Base-by-base conservation (phyloP, 2,329 filamentous ascomycete species). In the Raffaelea ambrosiae region DNA sequence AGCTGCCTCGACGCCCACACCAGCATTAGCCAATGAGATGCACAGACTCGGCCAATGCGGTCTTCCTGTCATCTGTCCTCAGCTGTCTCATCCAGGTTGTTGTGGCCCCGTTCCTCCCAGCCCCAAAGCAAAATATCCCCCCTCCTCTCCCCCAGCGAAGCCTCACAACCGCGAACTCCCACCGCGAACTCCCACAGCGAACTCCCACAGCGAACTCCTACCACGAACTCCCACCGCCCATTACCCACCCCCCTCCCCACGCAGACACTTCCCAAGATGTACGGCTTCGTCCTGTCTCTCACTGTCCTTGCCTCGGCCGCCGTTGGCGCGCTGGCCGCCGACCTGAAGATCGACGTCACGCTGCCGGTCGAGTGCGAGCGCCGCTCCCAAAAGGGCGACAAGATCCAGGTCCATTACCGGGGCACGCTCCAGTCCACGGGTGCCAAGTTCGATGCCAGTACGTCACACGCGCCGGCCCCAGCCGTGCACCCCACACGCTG, bases 381-480 rank as follows among this genome's bases (percentile, higher is more conserved):
- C 66, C 90, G 87, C 71, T 86, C 80, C 16, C 60, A 77, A 60
- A 79, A 76, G 53, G 88, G 88, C 56, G 90, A 96, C 70, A 81
- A 73, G 54, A 81, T 96, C 61, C 73, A 82, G 48, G 88, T 96
- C 60, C 89, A 96, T 72, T 96, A 97, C 74, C 78, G 78, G 48
- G 91, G 91, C 58, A 93, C 85, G 2, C 78, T 96, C 29, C 76
- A 81, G 53, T 70, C 71, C 45, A 79, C 81, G 54, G 91, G 89
- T 59, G 73, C 77, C 52, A 73, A 93, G 64, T 97, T 97, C 62
- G 91, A 96, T 68, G 80, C 87, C 53, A 83, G 78, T 77, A 62
- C 48, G 71, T 68, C 16, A 14, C 2, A 41, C 8, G 21, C 4
- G 14, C 5, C 16, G 9, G 19, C 18, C 3, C 26, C 38, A 19